Evolutionary conservation across 2,329 filamentous ascomycete genomes (phyloP).

Genomic region (Claviceps sp.): DNA sequence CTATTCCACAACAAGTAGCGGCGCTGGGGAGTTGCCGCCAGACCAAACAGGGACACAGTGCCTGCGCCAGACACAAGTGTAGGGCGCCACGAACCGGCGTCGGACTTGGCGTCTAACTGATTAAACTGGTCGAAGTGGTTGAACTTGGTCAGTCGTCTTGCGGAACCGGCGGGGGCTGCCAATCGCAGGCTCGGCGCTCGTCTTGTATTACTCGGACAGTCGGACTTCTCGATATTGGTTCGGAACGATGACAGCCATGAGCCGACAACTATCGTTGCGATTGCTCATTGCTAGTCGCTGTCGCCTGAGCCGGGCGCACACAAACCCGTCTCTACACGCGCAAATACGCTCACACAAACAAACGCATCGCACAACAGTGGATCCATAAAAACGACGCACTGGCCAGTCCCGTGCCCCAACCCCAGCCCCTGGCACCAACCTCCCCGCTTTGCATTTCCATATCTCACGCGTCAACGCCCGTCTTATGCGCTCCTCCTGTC

Average conservation of each 20-base stretch:
- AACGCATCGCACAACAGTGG: conserved; percentile 1
- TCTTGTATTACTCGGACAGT: neutral
- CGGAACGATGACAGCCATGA: neutral
- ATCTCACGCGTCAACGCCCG: conserved; percentile 10
- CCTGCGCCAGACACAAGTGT: neutral
- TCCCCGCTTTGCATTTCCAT: conserved; percentile 15
- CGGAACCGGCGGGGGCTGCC: neutral
- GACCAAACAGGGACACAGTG: neutral
- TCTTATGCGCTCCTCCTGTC: conserved; percentile 5
- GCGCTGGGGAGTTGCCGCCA: neutral
- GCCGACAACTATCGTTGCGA: neutral
- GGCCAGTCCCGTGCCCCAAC: neutral
- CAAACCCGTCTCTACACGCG: neutral
- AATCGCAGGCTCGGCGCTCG: neutral
- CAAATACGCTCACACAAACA: neutral
- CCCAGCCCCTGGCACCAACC: neutral
- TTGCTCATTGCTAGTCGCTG: neutral
- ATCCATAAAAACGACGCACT: conserved; percentile 3
- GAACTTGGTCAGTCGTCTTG: neutral
- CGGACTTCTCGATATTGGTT: neutral
- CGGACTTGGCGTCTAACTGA: neutral
- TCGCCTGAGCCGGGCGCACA: neutral
- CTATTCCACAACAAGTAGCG: neutral
- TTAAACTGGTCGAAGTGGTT: neutral
- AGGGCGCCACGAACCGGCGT: neutral